phyloP scores from a whole-genome alignment of 352 stramenopile species.

The Pythium guiyangense region DNA sequence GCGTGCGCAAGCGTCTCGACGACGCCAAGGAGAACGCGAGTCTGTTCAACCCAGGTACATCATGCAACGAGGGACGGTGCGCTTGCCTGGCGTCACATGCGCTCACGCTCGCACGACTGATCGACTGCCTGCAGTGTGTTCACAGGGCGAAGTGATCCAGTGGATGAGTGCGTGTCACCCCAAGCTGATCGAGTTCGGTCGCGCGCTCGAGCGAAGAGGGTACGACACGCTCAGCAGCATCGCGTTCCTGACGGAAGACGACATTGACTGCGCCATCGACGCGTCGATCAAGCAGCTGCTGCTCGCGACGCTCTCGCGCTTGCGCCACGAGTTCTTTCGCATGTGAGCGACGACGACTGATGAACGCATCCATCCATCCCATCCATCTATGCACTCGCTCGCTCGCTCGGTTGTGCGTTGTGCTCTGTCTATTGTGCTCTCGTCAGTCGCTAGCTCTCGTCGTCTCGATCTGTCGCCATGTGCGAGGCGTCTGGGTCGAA shows the following conservation, averaged over 20 bases:
- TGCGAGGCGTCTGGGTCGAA: too few species aligned
- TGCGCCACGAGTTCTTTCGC: slow-evolving; percentile 77
- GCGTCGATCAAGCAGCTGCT: slow-evolving; percentile 38
- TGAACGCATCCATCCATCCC: background rate
- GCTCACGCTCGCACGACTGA: background rate
- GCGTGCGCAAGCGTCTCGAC: slow-evolving; percentile 64
- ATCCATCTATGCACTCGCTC: too few species aligned
- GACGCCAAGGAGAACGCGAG: slow-evolving; percentile 75
- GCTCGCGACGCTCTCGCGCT: slow-evolving; percentile 54
- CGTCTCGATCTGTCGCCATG: too few species aligned
- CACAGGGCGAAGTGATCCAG: slow-evolving; percentile 78
- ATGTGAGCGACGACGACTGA: slow-evolving; percentile 49
- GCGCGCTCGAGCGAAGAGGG: slow-evolving; percentile 52
- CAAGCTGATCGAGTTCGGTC: slow-evolving; percentile 52
- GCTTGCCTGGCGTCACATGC: background rate
- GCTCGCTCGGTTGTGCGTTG: too few species aligned
- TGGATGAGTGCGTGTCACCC: slow-evolving; percentile 80
- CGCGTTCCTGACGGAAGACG: slow-evolving; percentile 74
- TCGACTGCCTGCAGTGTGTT: slow-evolving; percentile 44
- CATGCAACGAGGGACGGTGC: background rate
- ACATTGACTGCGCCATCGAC: slow-evolving; percentile 37
- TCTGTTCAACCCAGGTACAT: slow-evolving; percentile 58
- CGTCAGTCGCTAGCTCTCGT: too few species aligned
- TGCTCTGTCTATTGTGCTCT: too few species aligned
- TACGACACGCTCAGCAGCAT: slow-evolving; percentile 78